A percentile compares a stretch with the other conserved stretches of the same genome.
These are phyloP conservation scores for Schoenoplectus triqueter DNA, from an alignment of 202 grass and related monocot species.

Conservation along the genomic window DNA sequence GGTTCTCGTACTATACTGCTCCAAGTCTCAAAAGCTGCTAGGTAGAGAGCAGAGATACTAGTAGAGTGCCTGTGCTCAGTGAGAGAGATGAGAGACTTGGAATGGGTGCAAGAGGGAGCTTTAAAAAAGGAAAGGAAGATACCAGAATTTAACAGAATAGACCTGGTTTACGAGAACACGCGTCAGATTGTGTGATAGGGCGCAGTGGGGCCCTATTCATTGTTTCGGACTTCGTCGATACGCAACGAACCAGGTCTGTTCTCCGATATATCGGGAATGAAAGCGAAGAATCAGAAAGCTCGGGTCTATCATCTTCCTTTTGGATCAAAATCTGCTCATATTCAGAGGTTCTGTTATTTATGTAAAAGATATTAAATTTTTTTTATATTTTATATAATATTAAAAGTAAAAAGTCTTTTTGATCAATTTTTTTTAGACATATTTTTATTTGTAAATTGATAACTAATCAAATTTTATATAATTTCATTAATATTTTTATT, in stretches of 20 bases:
- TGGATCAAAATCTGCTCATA: no score
- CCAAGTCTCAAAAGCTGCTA: neutral
- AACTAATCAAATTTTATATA: no score
- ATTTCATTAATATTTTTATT: no score
- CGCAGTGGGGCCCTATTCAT: neutral
- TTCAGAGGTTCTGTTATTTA: no score
- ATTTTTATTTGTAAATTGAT: no score
- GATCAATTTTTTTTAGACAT: no score
- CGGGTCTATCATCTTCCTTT: slow-evolving; percentile 33
- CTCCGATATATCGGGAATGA: slow-evolving; percentile 1
- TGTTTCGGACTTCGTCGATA: neutral
- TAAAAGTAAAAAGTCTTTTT: no score
- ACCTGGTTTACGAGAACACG: neutral
- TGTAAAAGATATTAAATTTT: no score
- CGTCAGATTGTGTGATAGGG: neutral
- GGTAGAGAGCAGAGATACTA: neutral
- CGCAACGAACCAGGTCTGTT: slow-evolving; percentile 4
- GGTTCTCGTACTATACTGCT: slow-evolving; percentile 13
- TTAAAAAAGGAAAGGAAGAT: slow-evolving; percentile 36
- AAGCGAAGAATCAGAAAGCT: slow-evolving; percentile 39
- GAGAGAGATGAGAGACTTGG: slow-evolving; percentile 33
- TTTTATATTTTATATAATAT: no score
- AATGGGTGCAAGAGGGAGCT: slow-evolving; percentile 38
- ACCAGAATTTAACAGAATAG: slow-evolving; percentile 16
- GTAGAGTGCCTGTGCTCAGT: slow-evolving; percentile 3